Conservation (phyloP, 176 grass and related monocot genomes). For the Avena sativa region DNA sequence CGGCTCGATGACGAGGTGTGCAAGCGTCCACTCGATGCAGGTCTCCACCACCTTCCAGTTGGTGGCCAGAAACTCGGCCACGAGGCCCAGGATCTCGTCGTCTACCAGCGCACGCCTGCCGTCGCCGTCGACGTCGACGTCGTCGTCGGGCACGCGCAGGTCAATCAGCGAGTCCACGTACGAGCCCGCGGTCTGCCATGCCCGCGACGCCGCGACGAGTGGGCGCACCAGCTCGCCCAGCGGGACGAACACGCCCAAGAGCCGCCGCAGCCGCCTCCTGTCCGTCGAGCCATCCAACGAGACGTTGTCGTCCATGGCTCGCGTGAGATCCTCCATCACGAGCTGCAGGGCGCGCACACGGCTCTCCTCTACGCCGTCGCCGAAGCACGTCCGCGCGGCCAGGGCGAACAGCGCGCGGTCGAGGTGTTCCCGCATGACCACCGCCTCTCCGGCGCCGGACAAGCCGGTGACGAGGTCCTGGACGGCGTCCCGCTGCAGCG, state of each 20-base stretch:
- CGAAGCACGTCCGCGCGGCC: not conserved
- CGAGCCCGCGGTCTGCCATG: not conserved
- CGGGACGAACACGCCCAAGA: not conserved
- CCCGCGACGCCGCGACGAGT: not conserved
- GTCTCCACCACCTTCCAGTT: not conserved
- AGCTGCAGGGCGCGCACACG: not conserved
- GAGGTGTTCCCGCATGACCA: conserved; percentile 7
- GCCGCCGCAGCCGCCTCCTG: not conserved
- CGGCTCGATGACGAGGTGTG: too few relatives aligned
- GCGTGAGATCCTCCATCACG: not conserved
- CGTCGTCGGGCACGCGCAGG: too few relatives aligned
- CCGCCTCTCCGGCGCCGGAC: not conserved
- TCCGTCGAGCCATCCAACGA: not conserved
- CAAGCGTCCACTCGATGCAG: too few relatives aligned
- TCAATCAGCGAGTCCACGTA: not conserved
- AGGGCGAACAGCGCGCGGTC: not conserved
- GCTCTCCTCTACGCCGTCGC: not conserved
- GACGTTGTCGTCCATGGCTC: not conserved
- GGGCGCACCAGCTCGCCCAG: not conserved
- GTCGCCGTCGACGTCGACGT: too few relatives aligned
- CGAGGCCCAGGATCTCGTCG: not conserved
- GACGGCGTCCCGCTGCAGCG: not conserved
- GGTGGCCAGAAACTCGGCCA: not conserved
- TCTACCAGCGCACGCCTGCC: not conserved
- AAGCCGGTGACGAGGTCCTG: not conserved